Conservation (phyloP, 1,284 basidiomycete species). For the Papiliotrema laurentii region DNA sequence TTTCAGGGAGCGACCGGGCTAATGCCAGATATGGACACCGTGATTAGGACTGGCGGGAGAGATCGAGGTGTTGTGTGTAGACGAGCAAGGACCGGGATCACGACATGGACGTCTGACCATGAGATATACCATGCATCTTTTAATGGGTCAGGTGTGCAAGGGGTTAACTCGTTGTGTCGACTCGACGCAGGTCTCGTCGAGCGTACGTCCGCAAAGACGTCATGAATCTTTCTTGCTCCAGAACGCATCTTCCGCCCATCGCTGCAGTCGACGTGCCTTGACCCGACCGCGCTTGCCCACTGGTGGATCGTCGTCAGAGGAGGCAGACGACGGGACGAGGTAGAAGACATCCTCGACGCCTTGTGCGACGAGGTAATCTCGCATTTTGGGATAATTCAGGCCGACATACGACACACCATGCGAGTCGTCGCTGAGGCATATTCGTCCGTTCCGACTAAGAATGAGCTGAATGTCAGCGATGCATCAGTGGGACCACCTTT, state of each 20-base stretch:
- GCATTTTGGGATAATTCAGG: slow-evolving; percentile 69
- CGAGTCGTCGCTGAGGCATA: slow-evolving; percentile 91
- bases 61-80: too few relatives aligned
- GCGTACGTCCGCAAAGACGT: too few relatives aligned
- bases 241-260: slow-evolving; percentile 1
- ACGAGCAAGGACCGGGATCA: too few relatives aligned
- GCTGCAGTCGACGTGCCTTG: slow-evolving; percentile 9
- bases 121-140: too few relatives aligned
- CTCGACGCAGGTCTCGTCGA: too few relatives aligned
- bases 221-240: too few relatives aligned
- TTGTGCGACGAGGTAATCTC: slow-evolving; percentile 62
- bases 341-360: slow-evolving; percentile 70
- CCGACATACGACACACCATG: slow-evolving; percentile 87
- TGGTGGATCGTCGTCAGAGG: slow-evolving; percentile 48
- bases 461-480: slow-evolving; percentile 58
- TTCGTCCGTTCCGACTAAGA: slow-evolving; percentile 59
- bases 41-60: too few relatives aligned
- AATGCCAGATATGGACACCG: slow-evolving; percentile 14
- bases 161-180: background rate
- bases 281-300: slow-evolving; percentile 41
- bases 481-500: background rate
- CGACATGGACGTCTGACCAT: too few relatives aligned
- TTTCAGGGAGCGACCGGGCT: background rate
- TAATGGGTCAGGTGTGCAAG: background rate
- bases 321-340: slow-evolving; percentile 35